Evolutionary conservation across 257 asterid species (phyloP).

Genomic region (Nicotiana tomentosiformis): DNA sequence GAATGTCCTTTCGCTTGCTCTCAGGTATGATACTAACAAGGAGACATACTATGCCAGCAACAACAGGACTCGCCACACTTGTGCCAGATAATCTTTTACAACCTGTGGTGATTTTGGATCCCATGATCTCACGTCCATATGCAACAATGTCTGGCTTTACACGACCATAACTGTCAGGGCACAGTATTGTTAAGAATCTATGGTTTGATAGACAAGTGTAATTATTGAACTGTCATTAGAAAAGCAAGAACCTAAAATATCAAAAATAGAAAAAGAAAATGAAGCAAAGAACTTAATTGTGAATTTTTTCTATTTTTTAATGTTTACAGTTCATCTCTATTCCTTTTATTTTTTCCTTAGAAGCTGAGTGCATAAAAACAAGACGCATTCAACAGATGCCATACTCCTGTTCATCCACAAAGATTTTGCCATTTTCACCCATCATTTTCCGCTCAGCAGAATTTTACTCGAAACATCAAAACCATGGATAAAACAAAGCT

Average conservation of each 20-base stretch:
- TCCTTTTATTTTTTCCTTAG: background rate
- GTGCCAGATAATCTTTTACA: conserved; percentile 98
- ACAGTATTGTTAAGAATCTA: conserved; percentile 21
- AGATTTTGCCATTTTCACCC: background rate
- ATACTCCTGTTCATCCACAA: background rate
- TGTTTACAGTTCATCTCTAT: background rate
- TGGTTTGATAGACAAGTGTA: background rate
- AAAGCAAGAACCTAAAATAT: background rate
- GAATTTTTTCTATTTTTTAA: background rate
- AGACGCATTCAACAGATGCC: background rate
- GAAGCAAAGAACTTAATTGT: background rate
- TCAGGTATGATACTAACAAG: conserved; percentile 85
- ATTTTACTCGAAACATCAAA: background rate
- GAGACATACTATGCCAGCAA: conserved; percentile 95
- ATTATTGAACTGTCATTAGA: background rate
- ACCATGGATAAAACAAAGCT: background rate
- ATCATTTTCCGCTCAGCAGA: background rate
- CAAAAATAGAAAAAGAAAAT: background rate
- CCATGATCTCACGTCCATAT: conserved; percentile 91
- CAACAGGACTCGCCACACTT: conserved; percentile 98
- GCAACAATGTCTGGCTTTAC: conserved; percentile 98
- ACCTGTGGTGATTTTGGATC: conserved; percentile 91
- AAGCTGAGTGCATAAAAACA: background rate
- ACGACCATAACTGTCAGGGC: conserved; percentile 72
- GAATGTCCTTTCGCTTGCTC: conserved; percentile 56